Base-by-base conservation (phyloP, 805 yeast genomes). In the Starmerella khaoyaiensis region DNA sequence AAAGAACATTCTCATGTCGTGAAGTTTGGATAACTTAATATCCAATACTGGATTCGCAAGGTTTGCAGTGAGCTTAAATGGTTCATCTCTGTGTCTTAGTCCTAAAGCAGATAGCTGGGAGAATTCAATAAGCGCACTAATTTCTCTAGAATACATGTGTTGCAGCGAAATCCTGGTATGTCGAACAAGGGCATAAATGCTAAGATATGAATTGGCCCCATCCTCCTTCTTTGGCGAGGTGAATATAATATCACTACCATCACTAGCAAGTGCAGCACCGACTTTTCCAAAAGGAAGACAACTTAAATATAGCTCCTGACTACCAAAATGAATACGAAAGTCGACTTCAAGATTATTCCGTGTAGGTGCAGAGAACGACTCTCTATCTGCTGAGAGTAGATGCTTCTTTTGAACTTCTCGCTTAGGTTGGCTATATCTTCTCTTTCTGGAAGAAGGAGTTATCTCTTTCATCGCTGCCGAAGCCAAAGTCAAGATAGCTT, bases 261-360 rank as follows among this genome's bases (percentile, higher is more conserved):
- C 78, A 17, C 77, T 68, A 6, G 83, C 79, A 12, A 83, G 76
- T 24, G 79, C 71, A 0, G 96, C 93, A 26, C 83, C 84, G 2
- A 90, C 90, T 53, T 81, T 83, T 0, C 97, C 97, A 14, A 76
- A 76, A 1, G 98, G 98, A 43, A 81, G 87, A 65, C 98, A 90
- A 47, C 93, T 79, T 36, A 90, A 62, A 2, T 79, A 69, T 17
- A 90, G 54, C 30, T 69, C 71, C 54, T 90, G 98, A 23, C 75
- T 70, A 16, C 74, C 84, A 36, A 86, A 68, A 28, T 68, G 64
- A 5, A 86, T 45, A 9, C 25, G 42, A 8, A 42, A 15, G 23
- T 41, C 43, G 4, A 46, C 21, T 11, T 45, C 44, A 8, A 42
- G 35, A 7, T 33, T 36, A 1, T 25, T 17, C 22, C 15, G n/a